These are phyloP conservation scores for Brachypodium distachyon DNA, from an alignment of 202 grass and related monocot genomes.

Conservation along the genomic window DNA sequence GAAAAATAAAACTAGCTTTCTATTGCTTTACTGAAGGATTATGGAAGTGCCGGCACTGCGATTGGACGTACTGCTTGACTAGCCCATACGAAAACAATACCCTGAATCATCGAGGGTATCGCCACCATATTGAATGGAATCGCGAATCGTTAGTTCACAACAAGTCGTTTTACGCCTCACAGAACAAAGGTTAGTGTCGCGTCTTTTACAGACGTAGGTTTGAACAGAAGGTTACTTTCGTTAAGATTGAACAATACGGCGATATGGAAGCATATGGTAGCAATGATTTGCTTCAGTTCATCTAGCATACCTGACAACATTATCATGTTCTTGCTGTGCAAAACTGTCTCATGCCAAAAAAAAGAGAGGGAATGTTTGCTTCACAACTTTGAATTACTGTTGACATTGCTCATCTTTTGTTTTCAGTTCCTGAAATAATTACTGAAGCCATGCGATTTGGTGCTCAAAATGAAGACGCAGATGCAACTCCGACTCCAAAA, in stretches of 20 bases:
- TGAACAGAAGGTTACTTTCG: neutral
- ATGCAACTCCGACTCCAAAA: constrained; percentile 3
- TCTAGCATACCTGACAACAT: neutral
- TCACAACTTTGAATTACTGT: neutral
- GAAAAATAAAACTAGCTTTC: constrained; percentile 28
- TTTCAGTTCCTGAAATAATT: constrained; percentile 23
- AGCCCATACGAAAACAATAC: constrained; percentile 35
- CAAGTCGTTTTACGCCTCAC: constrained; percentile 41
- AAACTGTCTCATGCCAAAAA: neutral
- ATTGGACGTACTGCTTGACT: constrained; percentile 60
- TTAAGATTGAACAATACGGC: neutral
- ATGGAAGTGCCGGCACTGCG: constrained; percentile 82
- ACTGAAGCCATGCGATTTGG: neutral
- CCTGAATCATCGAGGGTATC: constrained; percentile 48
- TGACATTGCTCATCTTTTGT: neutral
- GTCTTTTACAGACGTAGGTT: constrained; percentile 2
- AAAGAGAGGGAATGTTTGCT: neutral
- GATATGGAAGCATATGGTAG: neutral
- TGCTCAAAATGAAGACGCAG: neutral
- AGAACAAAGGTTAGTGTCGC: constrained; percentile 55
- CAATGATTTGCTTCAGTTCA: neutral
- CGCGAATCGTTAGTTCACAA: constrained; percentile 28
- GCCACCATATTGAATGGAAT: constrained; percentile 30
- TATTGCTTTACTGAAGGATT: constrained; percentile 68
- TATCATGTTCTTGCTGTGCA: neutral